A percentile compares a stretch with the other conserved stretches of the same genome.
These are phyloP conservation scores for Apophysomyces ossiformis DNA, from an alignment of 371 early-diverging fungal species.

Conservation along the genomic window DNA sequence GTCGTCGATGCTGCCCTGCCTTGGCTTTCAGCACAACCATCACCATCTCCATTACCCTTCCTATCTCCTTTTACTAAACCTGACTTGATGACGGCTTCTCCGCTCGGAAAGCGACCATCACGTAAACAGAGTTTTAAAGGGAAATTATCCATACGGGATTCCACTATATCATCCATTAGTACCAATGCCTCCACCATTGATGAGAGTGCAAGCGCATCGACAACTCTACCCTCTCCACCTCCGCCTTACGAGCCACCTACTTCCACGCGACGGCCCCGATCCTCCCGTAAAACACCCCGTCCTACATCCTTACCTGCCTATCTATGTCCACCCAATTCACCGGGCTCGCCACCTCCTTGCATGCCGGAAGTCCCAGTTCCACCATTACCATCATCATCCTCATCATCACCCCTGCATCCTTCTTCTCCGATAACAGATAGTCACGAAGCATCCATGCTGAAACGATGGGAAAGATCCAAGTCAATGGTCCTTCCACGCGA, in stretches of 20 bases:
- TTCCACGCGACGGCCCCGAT: slow-evolving; percentile 1
- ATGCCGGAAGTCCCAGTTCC: background rate
- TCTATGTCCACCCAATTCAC: background rate
- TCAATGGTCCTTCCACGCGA: slow-evolving; percentile 38
- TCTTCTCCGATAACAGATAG: background rate
- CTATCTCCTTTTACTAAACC: background rate
- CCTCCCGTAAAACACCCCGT: slow-evolving; percentile 6
- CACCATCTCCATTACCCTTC: background rate
- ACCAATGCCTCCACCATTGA: background rate
- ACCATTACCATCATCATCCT: background rate
- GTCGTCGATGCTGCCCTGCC: slow-evolving; percentile 35
- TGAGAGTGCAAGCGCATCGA: background rate
- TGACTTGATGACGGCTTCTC: slow-evolving; percentile 6
- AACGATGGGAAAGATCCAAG: slow-evolving; percentile 33
- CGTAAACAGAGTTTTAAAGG: background rate
- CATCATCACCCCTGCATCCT: background rate
- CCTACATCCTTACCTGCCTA: slow-evolving; percentile 5
- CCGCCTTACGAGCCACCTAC: slow-evolving; percentile 4
- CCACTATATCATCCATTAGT: background rate
- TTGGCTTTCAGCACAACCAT: slow-evolving; percentile 11
- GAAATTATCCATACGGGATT: slow-evolving; percentile 1
- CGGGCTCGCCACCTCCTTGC: background rate
- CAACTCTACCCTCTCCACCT: background rate
- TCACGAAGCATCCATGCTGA: slow-evolving; percentile 1
- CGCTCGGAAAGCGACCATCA: background rate